phyloP scores from a whole-genome alignment of 2,329 filamentous ascomycete genomes.

The Aschersonia sp. region DNA sequence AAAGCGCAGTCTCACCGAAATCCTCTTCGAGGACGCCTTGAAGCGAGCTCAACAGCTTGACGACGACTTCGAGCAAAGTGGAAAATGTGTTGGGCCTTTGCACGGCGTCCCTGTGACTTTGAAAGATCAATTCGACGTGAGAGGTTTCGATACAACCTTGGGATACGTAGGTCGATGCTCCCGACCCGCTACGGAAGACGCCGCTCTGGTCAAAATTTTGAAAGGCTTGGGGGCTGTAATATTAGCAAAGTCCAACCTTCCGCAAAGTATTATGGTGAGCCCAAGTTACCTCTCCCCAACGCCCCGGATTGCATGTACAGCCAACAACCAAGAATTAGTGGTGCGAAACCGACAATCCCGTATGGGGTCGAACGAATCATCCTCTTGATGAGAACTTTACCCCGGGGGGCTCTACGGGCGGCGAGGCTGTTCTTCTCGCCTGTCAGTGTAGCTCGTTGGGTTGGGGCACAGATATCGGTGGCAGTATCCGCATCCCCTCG shows the following conservation, averaged over 20 bases:
- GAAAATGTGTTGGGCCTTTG: conserved; percentile 4
- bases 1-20: neutral
- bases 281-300: too few species aligned
- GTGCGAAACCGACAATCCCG: conserved; percentile 15
- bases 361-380: conserved; percentile 13
- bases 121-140: conserved; percentile 50
- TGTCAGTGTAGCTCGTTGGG: conserved; percentile 9
- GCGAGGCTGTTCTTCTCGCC: conserved; percentile 9
- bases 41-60: neutral
- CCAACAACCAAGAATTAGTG: conserved; percentile 4
- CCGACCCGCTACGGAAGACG: conserved; percentile 30
- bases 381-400: conserved; percentile 9
- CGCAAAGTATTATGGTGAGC: conserved; percentile 10
- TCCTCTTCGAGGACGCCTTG: neutral
- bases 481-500: conserved; percentile 12
- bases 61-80: neutral
- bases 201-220: conserved; percentile 32
- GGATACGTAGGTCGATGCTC: conserved; percentile 40
- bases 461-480: conserved; percentile 13
- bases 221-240: conserved; percentile 34
- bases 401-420: conserved; percentile 13
- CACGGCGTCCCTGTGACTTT: conserved; percentile 11
- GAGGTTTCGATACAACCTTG: conserved; percentile 40
- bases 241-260: conserved; percentile 32
- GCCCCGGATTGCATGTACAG: too few species aligned